A percentile compares a stretch with the other conserved stretches of the same genome.
phyloP scores from a whole-genome alignment of 768 basidiomycete species.

The Mycena rosella region DNA sequence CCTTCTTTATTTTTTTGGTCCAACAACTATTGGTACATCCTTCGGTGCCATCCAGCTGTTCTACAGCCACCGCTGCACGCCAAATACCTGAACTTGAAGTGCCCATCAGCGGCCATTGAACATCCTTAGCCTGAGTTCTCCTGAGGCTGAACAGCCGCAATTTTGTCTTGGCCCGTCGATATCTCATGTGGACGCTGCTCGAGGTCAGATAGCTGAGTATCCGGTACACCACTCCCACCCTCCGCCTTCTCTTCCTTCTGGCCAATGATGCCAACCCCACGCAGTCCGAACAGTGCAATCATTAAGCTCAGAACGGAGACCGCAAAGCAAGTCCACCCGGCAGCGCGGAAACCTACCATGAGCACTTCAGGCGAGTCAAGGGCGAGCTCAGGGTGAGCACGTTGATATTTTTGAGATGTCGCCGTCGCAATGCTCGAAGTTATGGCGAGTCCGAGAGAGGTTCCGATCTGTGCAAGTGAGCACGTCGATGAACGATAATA shows the following conservation, averaged over 20 bases:
- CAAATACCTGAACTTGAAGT: too few species aligned
- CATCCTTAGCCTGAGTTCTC: too few species aligned
- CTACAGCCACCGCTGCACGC: too few species aligned
- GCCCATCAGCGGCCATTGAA: too few species aligned
- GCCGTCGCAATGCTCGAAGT: conserved; percentile 46
- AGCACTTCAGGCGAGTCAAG: conserved; percentile 45
- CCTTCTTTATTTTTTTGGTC: too few species aligned
- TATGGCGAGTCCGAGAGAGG: conserved; percentile 49
- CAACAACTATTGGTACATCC: too few species aligned
- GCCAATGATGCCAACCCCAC: conserved; percentile 39
- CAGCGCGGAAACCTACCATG: conserved; percentile 50
- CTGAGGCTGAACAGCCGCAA: background rate
- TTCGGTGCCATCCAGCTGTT: too few species aligned
- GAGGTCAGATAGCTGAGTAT: background rate
- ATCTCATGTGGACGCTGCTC: background rate
- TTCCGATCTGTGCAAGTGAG: conserved; percentile 43
- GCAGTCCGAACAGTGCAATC: conserved; percentile 33
- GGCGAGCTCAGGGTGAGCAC: conserved; percentile 38
- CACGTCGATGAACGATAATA: background rate
- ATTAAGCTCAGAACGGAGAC: conserved; percentile 30
- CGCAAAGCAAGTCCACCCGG: conserved; percentile 44
- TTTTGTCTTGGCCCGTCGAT: background rate
- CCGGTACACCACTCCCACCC: background rate
- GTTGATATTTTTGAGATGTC: conserved; percentile 41
- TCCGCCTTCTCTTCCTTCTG: conserved; percentile 31